Conservation (phyloP, 306 rosid species). For the Pachyrhizus erosus region DNA sequence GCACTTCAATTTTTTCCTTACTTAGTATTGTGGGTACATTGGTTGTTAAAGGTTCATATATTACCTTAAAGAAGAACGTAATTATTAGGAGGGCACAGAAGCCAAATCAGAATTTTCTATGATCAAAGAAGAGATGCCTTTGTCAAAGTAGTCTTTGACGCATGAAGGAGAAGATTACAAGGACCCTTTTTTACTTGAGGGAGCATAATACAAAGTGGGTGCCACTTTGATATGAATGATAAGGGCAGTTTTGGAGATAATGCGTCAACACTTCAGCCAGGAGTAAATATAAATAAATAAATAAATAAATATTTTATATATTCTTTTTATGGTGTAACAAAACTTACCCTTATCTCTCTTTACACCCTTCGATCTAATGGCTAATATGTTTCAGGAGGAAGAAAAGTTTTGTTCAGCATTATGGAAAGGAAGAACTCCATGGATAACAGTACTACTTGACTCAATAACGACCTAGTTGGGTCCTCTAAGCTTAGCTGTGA, state of each 20-base stretch:
- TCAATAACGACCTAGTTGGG: background rate
- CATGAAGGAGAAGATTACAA: slow-evolving; percentile 33
- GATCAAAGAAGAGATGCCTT: slow-evolving; percentile 49
- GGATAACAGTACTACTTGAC: background rate
- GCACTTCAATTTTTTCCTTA: slow-evolving; percentile 30
- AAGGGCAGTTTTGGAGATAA: slow-evolving; percentile 53
- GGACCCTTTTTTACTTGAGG: slow-evolving; percentile 56
- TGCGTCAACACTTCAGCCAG: slow-evolving; percentile 42
- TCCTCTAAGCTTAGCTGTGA: slow-evolving; percentile 30
- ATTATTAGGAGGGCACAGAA: slow-evolving; percentile 31
- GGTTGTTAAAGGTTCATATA: slow-evolving; percentile 36
- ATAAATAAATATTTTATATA: background rate
- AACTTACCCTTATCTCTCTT: background rate
- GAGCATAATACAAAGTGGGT: slow-evolving; percentile 50
- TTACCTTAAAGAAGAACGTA: slow-evolving; percentile 33
- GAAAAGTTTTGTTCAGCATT: background rate
- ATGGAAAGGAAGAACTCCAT: background rate
- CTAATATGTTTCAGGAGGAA: background rate
- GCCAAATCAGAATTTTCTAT: slow-evolving; percentile 23
- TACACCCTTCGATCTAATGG: background rate
- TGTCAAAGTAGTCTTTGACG: slow-evolving; percentile 44
- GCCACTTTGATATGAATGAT: slow-evolving; percentile 54
- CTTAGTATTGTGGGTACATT: slow-evolving; percentile 7
- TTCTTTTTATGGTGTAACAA: background rate
- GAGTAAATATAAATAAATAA: background rate